Percentiles rank a stretch among this genome's conserved stretches.
Conservation (phyloP, 164 flowering plant genomes). For the Cinnamomum chago region DNA sequence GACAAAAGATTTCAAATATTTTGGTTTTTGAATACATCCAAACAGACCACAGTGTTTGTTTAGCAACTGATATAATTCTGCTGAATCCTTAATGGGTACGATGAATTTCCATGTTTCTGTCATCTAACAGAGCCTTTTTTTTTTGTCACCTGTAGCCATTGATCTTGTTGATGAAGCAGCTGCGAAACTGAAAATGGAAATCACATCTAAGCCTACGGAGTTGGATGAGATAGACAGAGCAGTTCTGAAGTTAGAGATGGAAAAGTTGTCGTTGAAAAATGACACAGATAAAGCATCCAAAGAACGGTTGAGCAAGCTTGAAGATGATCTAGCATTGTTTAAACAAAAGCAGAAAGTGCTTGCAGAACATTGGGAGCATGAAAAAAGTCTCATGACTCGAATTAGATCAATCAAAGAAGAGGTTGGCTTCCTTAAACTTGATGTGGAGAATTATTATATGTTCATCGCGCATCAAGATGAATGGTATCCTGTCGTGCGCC, state of each 20-base stretch:
- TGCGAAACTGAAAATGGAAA: constrained; percentile 97
- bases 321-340: constrained; percentile 54
- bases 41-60: too few relatives aligned
- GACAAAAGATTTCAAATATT: too few relatives aligned
- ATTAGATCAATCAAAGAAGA: constrained; percentile 86
- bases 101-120: background rate
- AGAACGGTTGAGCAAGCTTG: constrained; percentile 77
- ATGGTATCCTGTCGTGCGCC: background rate
- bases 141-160: constrained; percentile 52
- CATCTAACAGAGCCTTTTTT: background rate
- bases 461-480: background rate
- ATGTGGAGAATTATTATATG: too few relatives aligned
- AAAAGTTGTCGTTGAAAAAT: constrained; percentile 76
- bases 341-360: constrained; percentile 80
- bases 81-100: background rate
- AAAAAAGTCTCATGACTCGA: constrained; percentile 67
- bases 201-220: constrained; percentile 92
- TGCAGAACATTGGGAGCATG: constrained; percentile 69
- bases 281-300: constrained; percentile 88
- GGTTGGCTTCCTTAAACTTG: constrained; percentile 34
- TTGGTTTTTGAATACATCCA: too few relatives aligned
- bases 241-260: constrained; percentile 85
- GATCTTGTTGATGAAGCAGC: constrained; percentile 99
- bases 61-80: background rate
- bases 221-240: constrained; percentile 92